Conservation (phyloP, 768 basidiomycete genomes). For the Xerocomus spinulosus region DNA sequence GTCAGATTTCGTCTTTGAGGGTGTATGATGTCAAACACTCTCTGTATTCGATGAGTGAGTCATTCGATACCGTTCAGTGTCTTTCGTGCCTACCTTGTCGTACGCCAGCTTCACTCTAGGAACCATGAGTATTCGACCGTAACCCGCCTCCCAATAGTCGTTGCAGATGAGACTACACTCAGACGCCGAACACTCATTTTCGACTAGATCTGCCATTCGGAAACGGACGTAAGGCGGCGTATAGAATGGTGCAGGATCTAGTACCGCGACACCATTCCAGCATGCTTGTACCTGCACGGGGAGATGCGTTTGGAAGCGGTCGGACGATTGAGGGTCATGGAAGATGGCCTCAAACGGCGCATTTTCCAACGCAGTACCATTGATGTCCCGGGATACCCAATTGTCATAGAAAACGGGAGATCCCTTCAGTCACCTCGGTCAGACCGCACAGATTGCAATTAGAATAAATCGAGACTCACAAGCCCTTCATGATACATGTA, state of each 20-base stretch:
- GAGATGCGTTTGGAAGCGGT: conserved; percentile 86
- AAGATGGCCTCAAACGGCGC: conserved; percentile 95
- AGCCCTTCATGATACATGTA: conserved; percentile 99
- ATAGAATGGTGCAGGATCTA: conserved; percentile 97
- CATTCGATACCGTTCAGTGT: not conserved
- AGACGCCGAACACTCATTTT: conserved; percentile 89
- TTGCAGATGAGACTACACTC: conserved; percentile 98
- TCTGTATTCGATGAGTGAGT: conserved; percentile 41
- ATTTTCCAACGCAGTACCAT: conserved; percentile 97
- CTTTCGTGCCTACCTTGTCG: conserved; percentile 58
- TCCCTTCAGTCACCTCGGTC: conserved; percentile 34
- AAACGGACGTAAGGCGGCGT: conserved; percentile 85
- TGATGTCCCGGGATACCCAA: conserved; percentile 98
- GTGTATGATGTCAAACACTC: conserved; percentile 93
- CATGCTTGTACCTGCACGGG: conserved; percentile 96
- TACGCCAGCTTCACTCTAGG: conserved; percentile 96
- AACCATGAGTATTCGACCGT: conserved; percentile 96
- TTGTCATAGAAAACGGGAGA: conserved; percentile 97
- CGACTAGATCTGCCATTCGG: conserved; percentile 87
- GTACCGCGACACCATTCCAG: conserved; percentile 96
- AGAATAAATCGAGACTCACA: conserved; percentile 39
- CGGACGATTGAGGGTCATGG: conserved; percentile 70
- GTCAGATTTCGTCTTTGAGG: conserved; percentile 86
- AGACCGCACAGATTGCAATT: not conserved
- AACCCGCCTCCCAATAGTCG: conserved; percentile 96